Evolutionary conservation across 1,139 yeast species (phyloP).

Genomic region (Blastobotrys proliferans): DNA sequence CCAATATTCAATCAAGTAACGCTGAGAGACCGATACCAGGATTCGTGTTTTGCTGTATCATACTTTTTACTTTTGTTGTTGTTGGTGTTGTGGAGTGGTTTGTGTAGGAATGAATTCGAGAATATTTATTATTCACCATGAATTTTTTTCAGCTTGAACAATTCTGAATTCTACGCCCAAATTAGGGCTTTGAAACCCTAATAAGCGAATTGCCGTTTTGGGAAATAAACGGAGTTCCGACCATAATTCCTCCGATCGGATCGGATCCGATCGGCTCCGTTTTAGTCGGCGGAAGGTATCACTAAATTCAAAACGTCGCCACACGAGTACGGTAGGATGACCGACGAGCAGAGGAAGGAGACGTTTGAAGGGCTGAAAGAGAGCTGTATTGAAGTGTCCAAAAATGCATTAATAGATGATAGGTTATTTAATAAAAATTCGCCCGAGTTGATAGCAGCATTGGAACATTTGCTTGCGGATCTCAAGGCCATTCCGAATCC

Average conservation of each 20-base stretch:
- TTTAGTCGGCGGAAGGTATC: too few relatives aligned
- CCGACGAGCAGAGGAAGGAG: not conserved
- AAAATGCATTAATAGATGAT: constrained; percentile 10
- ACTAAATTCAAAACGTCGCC: too few relatives aligned
- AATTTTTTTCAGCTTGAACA: too few relatives aligned
- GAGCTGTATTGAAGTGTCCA: constrained; percentile 13
- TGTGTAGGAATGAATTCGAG: too few relatives aligned
- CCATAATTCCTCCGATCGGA: too few relatives aligned
- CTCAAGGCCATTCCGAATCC: constrained; percentile 19
- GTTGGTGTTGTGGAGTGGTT: too few relatives aligned
- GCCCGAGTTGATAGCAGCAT: constrained; percentile 30
- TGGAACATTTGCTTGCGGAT: constrained; percentile 22
- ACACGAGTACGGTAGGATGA: not conserved
- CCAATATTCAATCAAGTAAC: constrained; percentile 16
- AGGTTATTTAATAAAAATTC: constrained; percentile 18
- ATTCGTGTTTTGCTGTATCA: too few relatives aligned
- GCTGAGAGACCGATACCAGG: constrained; percentile 27
- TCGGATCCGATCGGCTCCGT: too few relatives aligned
- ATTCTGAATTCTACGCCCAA: not conserved
- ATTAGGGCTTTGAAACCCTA: constrained; percentile 1
- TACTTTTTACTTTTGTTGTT: too few relatives aligned
- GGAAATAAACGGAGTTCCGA: not conserved
- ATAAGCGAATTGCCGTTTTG: not conserved
- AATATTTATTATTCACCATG: too few relatives aligned
- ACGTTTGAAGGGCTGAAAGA: constrained; percentile 6